A percentile compares a stretch with the other conserved stretches of the same genome.
phyloP scores from a whole-genome alignment of 306 rosid genomes.

The Cucumis hystrix region DNA sequence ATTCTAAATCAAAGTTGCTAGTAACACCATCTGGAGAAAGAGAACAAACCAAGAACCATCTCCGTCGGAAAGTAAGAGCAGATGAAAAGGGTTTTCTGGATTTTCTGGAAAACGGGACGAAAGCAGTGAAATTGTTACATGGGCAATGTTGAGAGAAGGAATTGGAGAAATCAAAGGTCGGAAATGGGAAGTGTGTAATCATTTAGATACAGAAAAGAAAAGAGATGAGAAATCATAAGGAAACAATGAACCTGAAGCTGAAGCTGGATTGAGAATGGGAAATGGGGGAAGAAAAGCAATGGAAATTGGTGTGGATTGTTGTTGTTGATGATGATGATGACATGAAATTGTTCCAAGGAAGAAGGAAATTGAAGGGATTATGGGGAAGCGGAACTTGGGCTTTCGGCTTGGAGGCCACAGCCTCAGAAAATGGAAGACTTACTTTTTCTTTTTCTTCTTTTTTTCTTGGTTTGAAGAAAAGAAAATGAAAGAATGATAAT shows the following conservation, averaged over 20 bases:
- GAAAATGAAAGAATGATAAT: neutral
- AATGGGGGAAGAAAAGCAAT: neutral
- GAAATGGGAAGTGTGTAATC: conserved; percentile 39
- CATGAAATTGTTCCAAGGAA: neutral
- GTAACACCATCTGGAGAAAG: conserved; percentile 22
- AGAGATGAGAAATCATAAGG: conserved; percentile 22
- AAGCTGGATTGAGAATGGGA: neutral
- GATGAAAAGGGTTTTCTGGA: conserved; percentile 22
- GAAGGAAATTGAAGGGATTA: neutral
- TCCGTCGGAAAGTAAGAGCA: conserved; percentile 22
- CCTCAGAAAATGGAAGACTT: neutral
- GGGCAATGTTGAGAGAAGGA: conserved; percentile 27
- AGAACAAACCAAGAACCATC: conserved; percentile 29
- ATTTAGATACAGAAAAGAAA: conserved; percentile 20
- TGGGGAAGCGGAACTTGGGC: neutral
- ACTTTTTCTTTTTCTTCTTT: too few relatives aligned
- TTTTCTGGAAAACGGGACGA: conserved; percentile 7
- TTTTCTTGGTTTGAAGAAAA: too few relatives aligned
- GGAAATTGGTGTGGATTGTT: neutral
- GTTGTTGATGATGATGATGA: neutral
- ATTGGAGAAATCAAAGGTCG: conserved; percentile 33
- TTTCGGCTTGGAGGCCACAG: neutral
- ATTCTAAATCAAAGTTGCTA: conserved; percentile 17
- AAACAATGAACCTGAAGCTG: neutral
- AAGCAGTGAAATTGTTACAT: conserved; percentile 18